Evolutionary conservation across 768 basidiomycete genomes (phyloP), one percentile per base, ranked within the genome.

Genomic region (Lactifluus pinguis): DNA sequence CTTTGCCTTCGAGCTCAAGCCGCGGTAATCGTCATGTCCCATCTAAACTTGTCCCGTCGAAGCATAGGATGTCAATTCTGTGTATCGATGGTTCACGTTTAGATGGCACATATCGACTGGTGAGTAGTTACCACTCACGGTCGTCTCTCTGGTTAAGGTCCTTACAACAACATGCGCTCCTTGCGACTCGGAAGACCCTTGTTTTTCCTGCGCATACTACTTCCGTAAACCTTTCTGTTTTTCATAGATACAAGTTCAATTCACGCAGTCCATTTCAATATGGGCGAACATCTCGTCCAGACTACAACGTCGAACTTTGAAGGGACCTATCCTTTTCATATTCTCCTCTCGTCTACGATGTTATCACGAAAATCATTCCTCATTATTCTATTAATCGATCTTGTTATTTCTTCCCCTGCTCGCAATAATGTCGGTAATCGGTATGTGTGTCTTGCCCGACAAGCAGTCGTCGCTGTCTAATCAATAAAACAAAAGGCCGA

Each of bases 341-440:
- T 38, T 4, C 48, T 19, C 48, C 48, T 19, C 48, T 47, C 15
- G 21, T 56, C 36, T 7, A 25, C 3, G 36, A 62, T 62, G 61
- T 38, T 15, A 70, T n/a, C 48, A 9, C 48, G n/a, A 32, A 25
- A 68, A 60, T 6, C 79, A 80, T 19, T 80, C 82, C 79, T 78
- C 81, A 66, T 83, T 80, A 19, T 82, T 81, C 79, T 83, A 53
- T 14, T 63, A 25, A 29, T 44, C 1, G n/a, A 29, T 5, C 34
- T 49, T 13, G 15, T 25, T 45, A 4, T 13, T 13, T 25, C 56
- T 4, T 42, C 32, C n/a, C 52, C 47, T 8, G 4, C 52, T 25
- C 19, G 14, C 25, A 25, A 11, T 32, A 5, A 11, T 32, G 8
- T 21, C 15, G 45, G 17, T 4, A 9, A 52, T n/a, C 29, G 52